These are phyloP conservation scores for Extremus antarcticus DNA, from an alignment of 495 filamentous ascomycete genomes.

Conservation along the genomic window DNA sequence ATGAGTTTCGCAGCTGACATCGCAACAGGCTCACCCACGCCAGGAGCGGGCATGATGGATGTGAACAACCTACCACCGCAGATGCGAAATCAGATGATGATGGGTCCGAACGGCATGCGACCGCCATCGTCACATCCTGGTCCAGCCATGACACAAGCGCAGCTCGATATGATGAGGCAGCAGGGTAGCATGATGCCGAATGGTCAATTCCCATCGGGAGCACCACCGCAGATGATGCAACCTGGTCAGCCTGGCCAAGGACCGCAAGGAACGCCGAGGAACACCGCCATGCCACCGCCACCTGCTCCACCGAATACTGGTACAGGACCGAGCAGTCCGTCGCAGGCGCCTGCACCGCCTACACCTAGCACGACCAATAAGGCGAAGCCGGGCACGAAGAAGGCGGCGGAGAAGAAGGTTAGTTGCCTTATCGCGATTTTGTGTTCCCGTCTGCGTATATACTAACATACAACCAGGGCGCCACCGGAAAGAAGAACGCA, in stretches of 20 bases:
- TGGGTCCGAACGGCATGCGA: constrained; percentile 65
- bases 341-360: constrained; percentile 68
- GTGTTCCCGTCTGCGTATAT: too few species aligned
- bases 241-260: constrained; percentile 28
- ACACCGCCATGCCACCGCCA: constrained; percentile 72
- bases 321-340: constrained; percentile 66
- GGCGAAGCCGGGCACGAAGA: constrained; percentile 68
- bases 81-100: constrained; percentile 40
- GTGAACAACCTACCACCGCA: constrained; percentile 37
- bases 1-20: constrained; percentile 59
- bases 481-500: constrained; percentile 59
- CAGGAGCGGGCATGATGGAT: constrained; percentile 56
- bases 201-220: constrained; percentile 24
- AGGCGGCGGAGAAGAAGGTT: constrained; percentile 72
- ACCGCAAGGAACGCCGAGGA: constrained; percentile 47
- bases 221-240: constrained; percentile 31
- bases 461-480: constrained; percentile 32
- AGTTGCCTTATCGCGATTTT: constrained; percentile 24
- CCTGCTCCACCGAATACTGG: constrained; percentile 59
- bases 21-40: constrained; percentile 67
- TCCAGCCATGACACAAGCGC: constrained; percentile 51
- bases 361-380: constrained; percentile 76
- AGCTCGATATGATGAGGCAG: constrained; percentile 31
- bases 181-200: constrained; percentile 40
- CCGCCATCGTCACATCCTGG: constrained; percentile 74